A percentile compares a stretch with the other conserved stretches of the same genome.
Conservation (phyloP, 257 asterid species). For the Solanum chilense region DNA sequence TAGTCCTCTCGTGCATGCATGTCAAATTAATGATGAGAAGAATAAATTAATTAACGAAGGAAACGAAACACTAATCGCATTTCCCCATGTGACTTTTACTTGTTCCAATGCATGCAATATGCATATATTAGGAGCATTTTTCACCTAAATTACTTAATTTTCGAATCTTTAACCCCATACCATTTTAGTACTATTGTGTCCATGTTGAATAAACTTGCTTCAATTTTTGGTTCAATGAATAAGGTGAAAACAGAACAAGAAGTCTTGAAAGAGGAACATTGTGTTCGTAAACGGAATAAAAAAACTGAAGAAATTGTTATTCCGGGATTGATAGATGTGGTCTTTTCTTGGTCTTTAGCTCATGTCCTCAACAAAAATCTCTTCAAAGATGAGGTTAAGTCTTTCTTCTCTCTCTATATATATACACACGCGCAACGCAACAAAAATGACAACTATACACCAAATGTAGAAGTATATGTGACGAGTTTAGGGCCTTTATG, state of each 20-base stretch:
- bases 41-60: not conserved
- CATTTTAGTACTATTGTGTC: not conserved
- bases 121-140: not conserved
- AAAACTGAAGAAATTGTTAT: not conserved
- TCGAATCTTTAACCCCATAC: not conserved
- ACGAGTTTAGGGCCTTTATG: not conserved
- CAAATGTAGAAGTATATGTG: not conserved
- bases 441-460: not conserved
- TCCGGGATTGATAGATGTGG: not conserved
- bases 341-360: constrained; percentile 33
- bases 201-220: not conserved
- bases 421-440: not conserved
- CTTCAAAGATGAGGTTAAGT: constrained; percentile 19
- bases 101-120: not conserved
- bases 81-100: not conserved
- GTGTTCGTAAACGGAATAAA: not conserved
- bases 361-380: constrained; percentile 26
- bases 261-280: not conserved
- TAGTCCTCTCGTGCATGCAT: not conserved
- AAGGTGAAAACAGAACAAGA: not conserved
- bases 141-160: not conserved
- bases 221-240: not conserved
- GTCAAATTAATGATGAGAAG: not conserved
- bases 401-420: not conserved
- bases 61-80: not conserved